Evolutionary conservation across 495 filamentous ascomycete genomes (phyloP).

Genomic region (Podospora tetraspora): DNA sequence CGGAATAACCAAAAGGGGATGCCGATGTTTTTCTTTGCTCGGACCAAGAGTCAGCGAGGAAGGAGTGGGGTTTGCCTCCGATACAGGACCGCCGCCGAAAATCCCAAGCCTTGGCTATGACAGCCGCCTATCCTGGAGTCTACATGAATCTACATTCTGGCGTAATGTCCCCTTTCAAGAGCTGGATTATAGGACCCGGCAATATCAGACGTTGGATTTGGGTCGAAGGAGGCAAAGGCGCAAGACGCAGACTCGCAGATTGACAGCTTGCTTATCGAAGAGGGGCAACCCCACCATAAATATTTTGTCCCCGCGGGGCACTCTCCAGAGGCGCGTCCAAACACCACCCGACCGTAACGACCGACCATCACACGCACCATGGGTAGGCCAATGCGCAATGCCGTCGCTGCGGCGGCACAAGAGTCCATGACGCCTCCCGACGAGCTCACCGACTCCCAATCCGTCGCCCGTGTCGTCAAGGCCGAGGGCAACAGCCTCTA

Average conservation of each 20-base stretch:
- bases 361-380: conserved; percentile 36
- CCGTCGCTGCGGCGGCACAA: conserved; percentile 63
- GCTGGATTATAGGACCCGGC: background rate
- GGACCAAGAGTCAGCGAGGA: background rate
- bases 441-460: conserved; percentile 56
- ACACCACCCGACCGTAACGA: background rate
- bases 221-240: background rate
- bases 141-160: background rate
- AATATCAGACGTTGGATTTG: background rate
- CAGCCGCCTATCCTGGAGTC: background rate
- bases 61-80: background rate
- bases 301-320: conserved; percentile 15
- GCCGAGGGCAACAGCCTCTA: conserved; percentile 86
- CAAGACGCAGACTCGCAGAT: background rate
- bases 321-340: background rate
- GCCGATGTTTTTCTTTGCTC: background rate
- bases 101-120: background rate
- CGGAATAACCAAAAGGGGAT: background rate
- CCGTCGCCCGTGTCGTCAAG: conserved; percentile 69
- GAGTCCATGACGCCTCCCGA: conserved; percentile 70
- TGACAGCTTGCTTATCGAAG: background rate
- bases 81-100: background rate
- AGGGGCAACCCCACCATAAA: conserved; percentile 10
- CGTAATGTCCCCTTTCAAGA: background rate
- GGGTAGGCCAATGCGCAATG: conserved; percentile 66